These are phyloP conservation scores for Cystofilobasidium macerans DNA, from an alignment of 768 basidiomycete species.

Conservation along the genomic window DNA sequence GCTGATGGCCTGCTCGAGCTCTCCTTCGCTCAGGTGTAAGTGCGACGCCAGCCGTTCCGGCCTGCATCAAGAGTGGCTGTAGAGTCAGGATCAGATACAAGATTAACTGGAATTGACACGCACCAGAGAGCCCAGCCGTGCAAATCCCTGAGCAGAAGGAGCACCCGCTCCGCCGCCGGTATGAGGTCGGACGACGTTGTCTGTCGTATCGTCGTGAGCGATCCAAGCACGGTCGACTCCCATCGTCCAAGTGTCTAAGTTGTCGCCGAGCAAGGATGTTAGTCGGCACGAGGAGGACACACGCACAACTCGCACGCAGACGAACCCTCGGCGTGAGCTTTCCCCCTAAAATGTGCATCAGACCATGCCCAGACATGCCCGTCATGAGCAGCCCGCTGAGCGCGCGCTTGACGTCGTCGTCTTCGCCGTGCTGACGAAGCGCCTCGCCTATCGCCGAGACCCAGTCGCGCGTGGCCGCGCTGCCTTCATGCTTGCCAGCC, in stretches of 20 bases:
- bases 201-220: slow-evolving; percentile 25
- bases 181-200: slow-evolving; percentile 27
- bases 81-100: not conserved
- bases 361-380: slow-evolving; percentile 12
- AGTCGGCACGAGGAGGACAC: not conserved
- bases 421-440: slow-evolving; percentile 9
- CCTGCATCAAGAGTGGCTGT: not conserved
- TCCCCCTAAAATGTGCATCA: slow-evolving; percentile 18
- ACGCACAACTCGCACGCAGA: not conserved
- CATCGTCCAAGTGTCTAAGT: slow-evolving; percentile 28
- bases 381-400: slow-evolving; percentile 15
- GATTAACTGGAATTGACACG: not conserved
- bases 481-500: slow-evolving; percentile 9
- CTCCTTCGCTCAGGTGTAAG: not conserved
- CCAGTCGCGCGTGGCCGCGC: not conserved
- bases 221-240: slow-evolving; percentile 28
- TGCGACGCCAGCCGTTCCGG: not conserved
- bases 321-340: slow-evolving; percentile 19
- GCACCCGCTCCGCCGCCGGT: slow-evolving; percentile 29
- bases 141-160: slow-evolving; percentile 29
- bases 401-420: not conserved
- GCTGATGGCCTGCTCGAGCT: not conserved
- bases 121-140: slow-evolving; percentile 29
- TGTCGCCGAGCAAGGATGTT: not conserved
- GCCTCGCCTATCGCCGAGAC: not conserved